Percentiles rank a stretch among this genome's conserved stretches.
Conservation (phyloP, 2,329 filamentous ascomycete species). For the Aspergillus novofumigatus region DNA sequence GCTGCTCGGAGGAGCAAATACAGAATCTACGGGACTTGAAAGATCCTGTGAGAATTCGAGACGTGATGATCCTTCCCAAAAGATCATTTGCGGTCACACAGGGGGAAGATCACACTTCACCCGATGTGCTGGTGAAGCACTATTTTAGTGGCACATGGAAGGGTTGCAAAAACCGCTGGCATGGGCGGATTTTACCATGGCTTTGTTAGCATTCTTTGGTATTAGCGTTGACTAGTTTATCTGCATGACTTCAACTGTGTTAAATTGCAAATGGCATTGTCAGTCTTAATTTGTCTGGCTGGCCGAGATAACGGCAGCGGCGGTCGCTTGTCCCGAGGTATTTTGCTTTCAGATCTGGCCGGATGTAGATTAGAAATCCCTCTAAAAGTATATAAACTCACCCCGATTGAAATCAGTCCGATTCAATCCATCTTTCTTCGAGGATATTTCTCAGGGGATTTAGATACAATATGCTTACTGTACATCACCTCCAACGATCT, state of each 20-base stretch:
- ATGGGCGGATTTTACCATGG: not conserved
- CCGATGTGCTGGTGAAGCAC: constrained; percentile 4
- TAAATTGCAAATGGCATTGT: too few species aligned
- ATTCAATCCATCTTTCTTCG: too few species aligned
- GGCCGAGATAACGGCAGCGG: too few species aligned
- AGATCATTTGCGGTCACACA: constrained; percentile 1
- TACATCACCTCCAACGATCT: constrained; percentile 53
- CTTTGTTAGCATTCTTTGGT: not conserved
- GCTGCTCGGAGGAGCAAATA: not conserved
- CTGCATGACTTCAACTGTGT: not conserved
- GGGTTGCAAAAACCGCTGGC: not conserved
- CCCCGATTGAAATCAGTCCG: too few species aligned
- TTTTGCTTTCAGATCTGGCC: too few species aligned
- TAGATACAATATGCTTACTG: too few species aligned
- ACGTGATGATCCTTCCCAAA: constrained; percentile 1
- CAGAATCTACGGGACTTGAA: not conserved
- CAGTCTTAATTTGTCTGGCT: too few species aligned
- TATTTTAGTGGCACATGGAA: constrained; percentile 7
- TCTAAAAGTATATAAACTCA: too few species aligned
- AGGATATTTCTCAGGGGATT: too few species aligned
- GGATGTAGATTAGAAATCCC: too few species aligned
- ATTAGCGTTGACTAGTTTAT: not conserved
- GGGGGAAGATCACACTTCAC: constrained; percentile 1
- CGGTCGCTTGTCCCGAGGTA: too few species aligned
- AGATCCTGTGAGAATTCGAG: not conserved